These are phyloP conservation scores for Coemansia sp. DNA, from an alignment of 192 early-diverging fungal species.

Conservation along the genomic window DNA sequence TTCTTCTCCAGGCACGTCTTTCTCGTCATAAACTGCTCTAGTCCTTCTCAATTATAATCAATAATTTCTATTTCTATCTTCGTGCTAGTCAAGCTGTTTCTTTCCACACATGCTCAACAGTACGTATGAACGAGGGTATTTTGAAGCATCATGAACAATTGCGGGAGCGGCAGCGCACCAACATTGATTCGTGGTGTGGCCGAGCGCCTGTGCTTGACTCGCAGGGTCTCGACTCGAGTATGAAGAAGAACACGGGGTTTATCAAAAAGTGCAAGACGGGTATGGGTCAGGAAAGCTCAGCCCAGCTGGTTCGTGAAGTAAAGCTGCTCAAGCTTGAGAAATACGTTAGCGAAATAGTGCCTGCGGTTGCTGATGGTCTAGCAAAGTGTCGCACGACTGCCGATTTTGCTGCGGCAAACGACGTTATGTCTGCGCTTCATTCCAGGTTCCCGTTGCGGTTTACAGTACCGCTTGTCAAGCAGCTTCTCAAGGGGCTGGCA, in stretches of 20 bases:
- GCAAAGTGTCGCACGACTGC: constrained; percentile 63
- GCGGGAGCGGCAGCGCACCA: constrained; percentile 37
- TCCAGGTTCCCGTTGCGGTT: constrained; percentile 87
- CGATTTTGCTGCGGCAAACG: constrained; percentile 81
- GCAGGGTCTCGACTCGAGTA: constrained; percentile 77
- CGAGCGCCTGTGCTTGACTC: constrained; percentile 21
- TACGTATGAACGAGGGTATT: constrained; percentile 45
- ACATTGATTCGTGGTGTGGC: constrained; percentile 43
- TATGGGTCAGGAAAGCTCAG: constrained; percentile 63
- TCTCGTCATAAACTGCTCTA: too few relatives aligned
- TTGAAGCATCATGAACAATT: constrained; percentile 50
- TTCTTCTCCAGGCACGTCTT: too few relatives aligned
- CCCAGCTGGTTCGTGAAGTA: constrained; percentile 79
- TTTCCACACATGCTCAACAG: constrained; percentile 34
- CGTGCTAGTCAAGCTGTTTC: background rate
- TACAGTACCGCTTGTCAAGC: constrained; percentile 64
- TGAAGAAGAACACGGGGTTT: constrained; percentile 97
- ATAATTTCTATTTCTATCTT: constrained; percentile 2
- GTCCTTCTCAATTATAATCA: background rate
- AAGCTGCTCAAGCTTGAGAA: constrained; percentile 90
- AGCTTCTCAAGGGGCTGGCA: constrained; percentile 65
- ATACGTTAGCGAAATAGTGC: constrained; percentile 91
- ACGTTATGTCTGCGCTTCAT: constrained; percentile 82
- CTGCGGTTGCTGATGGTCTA: constrained; percentile 75
- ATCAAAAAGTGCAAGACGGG: constrained; percentile 87